phyloP scores from a whole-genome alignment of 208 protist species.

The Angomonas ambiguus region DNA sequence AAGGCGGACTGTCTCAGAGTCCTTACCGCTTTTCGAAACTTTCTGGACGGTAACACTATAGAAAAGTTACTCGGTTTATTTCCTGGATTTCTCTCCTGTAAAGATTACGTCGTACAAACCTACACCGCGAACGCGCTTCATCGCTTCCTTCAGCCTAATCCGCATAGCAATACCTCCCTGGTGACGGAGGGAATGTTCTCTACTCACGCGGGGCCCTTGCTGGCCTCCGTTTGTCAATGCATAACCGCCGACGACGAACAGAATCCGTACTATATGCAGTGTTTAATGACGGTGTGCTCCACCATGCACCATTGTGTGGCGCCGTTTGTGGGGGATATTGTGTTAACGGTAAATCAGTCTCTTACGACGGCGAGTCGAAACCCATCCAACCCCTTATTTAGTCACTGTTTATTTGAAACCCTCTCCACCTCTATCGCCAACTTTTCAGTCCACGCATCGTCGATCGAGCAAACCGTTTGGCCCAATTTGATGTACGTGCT shows the following conservation, averaged over 20 bases:
- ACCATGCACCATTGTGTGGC: constrained; percentile 34
- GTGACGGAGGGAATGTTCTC: constrained; percentile 44
- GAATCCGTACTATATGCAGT: constrained; percentile 93
- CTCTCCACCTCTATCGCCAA: constrained; percentile 88
- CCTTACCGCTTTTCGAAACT: constrained; percentile 91
- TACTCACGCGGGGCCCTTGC: constrained; percentile 43
- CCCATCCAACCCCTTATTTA: constrained; percentile 93
- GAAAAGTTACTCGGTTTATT: constrained; percentile 63
- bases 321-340: constrained; percentile 58
- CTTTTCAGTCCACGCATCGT: constrained; percentile 24
- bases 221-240: constrained; percentile 84
- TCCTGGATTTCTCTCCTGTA: constrained; percentile 52
- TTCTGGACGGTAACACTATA: constrained; percentile 49
- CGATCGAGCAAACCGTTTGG: constrained; percentile 87
- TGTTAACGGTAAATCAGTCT: constrained; percentile 39
- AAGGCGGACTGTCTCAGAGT: constrained; percentile 96
- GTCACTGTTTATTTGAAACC: constrained; percentile 96
- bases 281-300: constrained; percentile 74
- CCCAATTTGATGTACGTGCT: constrained; percentile 84
- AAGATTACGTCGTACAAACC: constrained; percentile 85
- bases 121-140: constrained; percentile 94
- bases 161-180: constrained; percentile 17
- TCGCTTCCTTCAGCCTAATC: constrained; percentile 74
- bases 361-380: constrained; percentile 79
- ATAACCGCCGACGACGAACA: constrained; percentile 43